Evolutionary conservation across 805 yeast species (phyloP).

Genomic region (Pichia thaimueangensis): DNA sequence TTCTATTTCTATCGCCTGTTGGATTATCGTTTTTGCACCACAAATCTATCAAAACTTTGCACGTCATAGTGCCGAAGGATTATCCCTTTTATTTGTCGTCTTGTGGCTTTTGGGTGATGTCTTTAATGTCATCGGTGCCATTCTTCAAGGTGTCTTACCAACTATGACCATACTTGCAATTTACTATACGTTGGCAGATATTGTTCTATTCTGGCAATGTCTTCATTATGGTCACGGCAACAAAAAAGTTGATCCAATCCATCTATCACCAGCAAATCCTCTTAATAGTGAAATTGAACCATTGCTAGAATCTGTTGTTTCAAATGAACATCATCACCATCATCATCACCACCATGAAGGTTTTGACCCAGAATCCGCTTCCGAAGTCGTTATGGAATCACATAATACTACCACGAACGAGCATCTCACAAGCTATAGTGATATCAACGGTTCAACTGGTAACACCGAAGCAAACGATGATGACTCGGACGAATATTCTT

Average conservation of each 20-base stretch:
- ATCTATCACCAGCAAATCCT: constrained; percentile 86
- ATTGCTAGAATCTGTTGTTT: constrained; percentile 52
- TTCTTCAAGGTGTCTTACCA: constrained; percentile 83
- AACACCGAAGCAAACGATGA: background rate
- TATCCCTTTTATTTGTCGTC: constrained; percentile 77
- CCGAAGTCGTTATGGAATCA: constrained; percentile 15
- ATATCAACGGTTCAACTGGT: constrained; percentile 21
- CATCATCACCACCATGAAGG: constrained; percentile 11
- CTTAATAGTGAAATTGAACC: constrained; percentile 54
- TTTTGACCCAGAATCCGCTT: constrained; percentile 15
- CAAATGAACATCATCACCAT: constrained; percentile 29
- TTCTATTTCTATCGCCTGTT: constrained; percentile 90
- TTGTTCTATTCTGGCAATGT: constrained; percentile 79
- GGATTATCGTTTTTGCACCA: constrained; percentile 97
- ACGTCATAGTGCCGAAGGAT: constrained; percentile 83
- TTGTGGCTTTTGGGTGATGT: constrained; percentile 93
- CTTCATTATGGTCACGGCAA: constrained; percentile 64
- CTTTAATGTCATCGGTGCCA: constrained; percentile 87
- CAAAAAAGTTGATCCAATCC: constrained; percentile 59
- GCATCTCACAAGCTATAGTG: constrained; percentile 26
- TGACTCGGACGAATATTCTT: background rate
- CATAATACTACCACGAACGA: constrained; percentile 32
- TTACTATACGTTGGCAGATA: constrained; percentile 87
- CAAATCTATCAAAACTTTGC: constrained; percentile 89
- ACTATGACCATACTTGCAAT: constrained; percentile 92